Conservation (phyloP, 768 basidiomycete species). For the Lactarius hengduanensis region DNA sequence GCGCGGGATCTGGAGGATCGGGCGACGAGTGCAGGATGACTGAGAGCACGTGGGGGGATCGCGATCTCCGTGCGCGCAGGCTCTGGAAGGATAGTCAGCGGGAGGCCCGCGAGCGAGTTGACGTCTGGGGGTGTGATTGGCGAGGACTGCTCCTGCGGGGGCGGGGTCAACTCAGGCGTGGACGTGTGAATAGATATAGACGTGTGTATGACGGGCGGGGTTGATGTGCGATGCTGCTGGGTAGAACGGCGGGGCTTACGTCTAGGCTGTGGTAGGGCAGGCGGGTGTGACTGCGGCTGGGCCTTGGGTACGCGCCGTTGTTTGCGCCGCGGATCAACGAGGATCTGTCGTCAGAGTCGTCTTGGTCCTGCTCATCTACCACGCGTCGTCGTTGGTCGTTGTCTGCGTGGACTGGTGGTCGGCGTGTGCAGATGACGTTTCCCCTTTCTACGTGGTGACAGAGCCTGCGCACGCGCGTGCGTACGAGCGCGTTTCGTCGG, state of each 20-base stretch:
- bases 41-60: slow-evolving; percentile 14
- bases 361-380: background rate
- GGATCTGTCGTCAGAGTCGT: background rate
- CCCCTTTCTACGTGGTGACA: too few species aligned
- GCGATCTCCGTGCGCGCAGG: slow-evolving; percentile 4
- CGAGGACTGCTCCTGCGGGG: background rate
- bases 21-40: slow-evolving; percentile 4
- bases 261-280: too few species aligned
- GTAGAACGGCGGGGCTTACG: too few species aligned
- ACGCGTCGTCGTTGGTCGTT: slow-evolving; percentile 7
- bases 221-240: too few species aligned
- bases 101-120: slow-evolving; percentile 5
- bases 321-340: background rate
- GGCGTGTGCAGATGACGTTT: too few species aligned
- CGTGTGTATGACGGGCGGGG: too few species aligned
- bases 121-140: background rate
- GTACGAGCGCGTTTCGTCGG: too few species aligned
- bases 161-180: background rate
- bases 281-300: background rate
- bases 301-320: background rate
- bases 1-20: background rate
- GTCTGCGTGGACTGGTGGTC: too few species aligned
- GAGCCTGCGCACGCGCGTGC: too few species aligned
- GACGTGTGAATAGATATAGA: background rate
- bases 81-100: slow-evolving; percentile 5